phyloP scores from a whole-genome alignment of 2,329 filamentous ascomycete genomes.

The Penicillium paneum region DNA sequence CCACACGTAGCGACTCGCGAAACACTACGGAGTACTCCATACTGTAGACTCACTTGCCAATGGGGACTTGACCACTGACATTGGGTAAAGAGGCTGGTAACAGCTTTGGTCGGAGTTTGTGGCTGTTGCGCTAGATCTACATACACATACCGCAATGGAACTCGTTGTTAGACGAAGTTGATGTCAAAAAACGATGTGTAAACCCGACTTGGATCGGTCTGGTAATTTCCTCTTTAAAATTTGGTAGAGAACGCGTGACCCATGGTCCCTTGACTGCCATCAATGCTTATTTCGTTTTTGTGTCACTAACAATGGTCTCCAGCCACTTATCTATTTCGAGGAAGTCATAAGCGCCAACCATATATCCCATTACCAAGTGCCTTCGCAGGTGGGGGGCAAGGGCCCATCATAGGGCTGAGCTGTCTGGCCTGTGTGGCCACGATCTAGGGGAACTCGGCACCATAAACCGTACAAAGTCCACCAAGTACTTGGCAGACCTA shows the following conservation, averaged over 20 bases:
- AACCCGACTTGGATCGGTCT: neutral
- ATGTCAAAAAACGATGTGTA: constrained; percentile 4
- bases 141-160: constrained; percentile 19
- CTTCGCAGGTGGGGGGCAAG: constrained; percentile 21
- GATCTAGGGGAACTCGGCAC: constrained; percentile 5
- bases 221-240: neutral
- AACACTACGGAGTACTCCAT: neutral
- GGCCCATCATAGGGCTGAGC: constrained; percentile 18
- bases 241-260: neutral
- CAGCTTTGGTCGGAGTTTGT: constrained; percentile 19
- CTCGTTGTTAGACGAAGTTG: constrained; percentile 18
- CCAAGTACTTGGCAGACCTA: constrained; percentile 1
- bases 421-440: constrained; percentile 7
- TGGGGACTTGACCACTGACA: constrained; percentile 1
- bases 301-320: neutral
- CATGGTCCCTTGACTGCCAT: neutral
- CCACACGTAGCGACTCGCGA: neutral
- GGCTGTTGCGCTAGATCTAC: constrained; percentile 17
- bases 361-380: neutral
- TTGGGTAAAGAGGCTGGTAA: constrained; percentile 13
- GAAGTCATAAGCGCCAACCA: constrained; percentile 15
- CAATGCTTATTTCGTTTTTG: neutral
- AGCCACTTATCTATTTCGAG: constrained; percentile 3
- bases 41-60: neutral
- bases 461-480: constrained; percentile 2